phyloP scores from a whole-genome alignment of 768 basidiomycete species.

The Amanita jacksonii region DNA sequence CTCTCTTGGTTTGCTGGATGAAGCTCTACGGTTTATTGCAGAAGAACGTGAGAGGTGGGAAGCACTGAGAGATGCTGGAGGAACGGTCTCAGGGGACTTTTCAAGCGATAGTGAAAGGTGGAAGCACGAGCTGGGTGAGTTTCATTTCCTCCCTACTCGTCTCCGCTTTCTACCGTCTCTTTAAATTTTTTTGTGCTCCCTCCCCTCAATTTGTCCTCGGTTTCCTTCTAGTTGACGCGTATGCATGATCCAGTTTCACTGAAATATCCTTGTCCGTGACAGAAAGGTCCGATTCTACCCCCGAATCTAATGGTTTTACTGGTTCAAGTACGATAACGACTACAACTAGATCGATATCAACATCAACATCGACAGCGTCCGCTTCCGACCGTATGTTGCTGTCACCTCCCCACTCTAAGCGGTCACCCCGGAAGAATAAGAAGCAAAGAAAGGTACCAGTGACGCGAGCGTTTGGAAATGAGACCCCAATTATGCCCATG shows the following conservation, averaged over 20 bases:
- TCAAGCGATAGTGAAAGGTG: slow-evolving; percentile 16
- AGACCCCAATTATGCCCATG: slow-evolving; percentile 5
- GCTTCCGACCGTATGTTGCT: slow-evolving; percentile 5
- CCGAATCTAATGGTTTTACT: slow-evolving; percentile 1
- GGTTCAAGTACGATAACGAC: no score
- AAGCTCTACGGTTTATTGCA: slow-evolving; percentile 66
- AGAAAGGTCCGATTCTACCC: slow-evolving; percentile 4
- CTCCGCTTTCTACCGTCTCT: background rate
- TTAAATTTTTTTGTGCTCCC: slow-evolving; percentile 1
- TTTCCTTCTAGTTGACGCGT: slow-evolving; percentile 9
- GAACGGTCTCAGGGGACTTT: slow-evolving; percentile 1
- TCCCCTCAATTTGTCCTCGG: background rate
- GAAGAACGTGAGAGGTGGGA: slow-evolving; percentile 55
- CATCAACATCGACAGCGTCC: background rate
- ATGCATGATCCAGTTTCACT: slow-evolving; percentile 2
- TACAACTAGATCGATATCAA: no score
- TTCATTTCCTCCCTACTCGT: slow-evolving; percentile 11
- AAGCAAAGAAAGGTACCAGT: slow-evolving; percentile 7
- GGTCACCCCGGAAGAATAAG: slow-evolving; percentile 6
- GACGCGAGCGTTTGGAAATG: slow-evolving; percentile 1
- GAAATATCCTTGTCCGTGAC: background rate
- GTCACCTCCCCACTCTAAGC: background rate
- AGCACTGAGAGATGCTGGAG: slow-evolving; percentile 30
- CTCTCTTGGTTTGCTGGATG: slow-evolving; percentile 64
- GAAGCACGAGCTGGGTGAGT: slow-evolving; percentile 30